A percentile compares a stretch with the other conserved stretches of the same genome.
phyloP scores from a whole-genome alignment of 768 basidiomycete genomes.

The Kwoniella botswanensis region DNA sequence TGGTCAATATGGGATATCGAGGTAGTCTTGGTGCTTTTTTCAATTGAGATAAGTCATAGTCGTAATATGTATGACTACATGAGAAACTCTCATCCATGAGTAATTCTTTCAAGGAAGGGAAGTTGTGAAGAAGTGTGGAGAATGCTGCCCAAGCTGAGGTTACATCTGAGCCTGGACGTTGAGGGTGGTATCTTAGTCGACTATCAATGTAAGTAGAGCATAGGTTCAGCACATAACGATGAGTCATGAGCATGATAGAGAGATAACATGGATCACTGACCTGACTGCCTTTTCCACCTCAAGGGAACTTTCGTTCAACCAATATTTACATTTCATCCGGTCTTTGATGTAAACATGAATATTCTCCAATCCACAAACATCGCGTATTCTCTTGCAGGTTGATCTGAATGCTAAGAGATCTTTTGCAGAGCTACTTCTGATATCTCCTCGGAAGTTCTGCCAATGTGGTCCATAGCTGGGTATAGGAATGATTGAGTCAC shows the following conservation, averaged over 20 bases:
- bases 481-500: neutral
- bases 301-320: neutral
- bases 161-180: neutral
- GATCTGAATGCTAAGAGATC: neutral
- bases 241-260: neutral
- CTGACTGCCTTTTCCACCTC: neutral
- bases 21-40: neutral
- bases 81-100: neutral
- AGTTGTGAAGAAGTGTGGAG: neutral
- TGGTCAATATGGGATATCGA: neutral
- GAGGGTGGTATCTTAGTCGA: neutral
- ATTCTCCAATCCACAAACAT: neutral
- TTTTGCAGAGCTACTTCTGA: neutral
- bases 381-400: neutral
- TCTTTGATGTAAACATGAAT: neutral
- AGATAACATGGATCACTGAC: neutral
- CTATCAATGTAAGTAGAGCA: neutral
- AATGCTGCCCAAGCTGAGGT: neutral
- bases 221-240: neutral
- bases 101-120: neutral
- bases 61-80: neutral
- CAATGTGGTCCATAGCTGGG: conserved; percentile 3
- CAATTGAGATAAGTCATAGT: neutral
- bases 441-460: conserved; percentile 6
- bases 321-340: neutral